These are phyloP conservation scores for Dactylonectria estremocensis DNA, from an alignment of 2,329 filamentous ascomycete species.

Conservation along the genomic window DNA sequence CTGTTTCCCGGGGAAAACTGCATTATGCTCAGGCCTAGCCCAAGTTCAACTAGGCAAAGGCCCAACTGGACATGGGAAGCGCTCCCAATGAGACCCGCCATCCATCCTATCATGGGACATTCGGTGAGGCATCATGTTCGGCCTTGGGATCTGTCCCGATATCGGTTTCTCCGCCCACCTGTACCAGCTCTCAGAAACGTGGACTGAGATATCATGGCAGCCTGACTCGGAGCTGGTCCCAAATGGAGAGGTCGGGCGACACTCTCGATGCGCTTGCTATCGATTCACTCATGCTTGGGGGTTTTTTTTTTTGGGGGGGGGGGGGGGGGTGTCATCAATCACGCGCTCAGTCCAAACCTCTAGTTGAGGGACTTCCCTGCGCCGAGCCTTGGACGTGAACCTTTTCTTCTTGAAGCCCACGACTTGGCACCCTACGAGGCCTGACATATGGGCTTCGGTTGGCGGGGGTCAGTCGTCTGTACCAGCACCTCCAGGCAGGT, in stretches of 20 bases:
- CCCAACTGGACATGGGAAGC: not conserved
- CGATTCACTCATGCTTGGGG: constrained; percentile 8
- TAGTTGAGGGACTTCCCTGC: constrained; percentile 22
- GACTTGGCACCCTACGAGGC: constrained; percentile 7
- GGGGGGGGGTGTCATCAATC: too few species aligned
- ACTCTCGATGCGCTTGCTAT: not conserved
- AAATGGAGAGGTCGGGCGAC: constrained; percentile 3
- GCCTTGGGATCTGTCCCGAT: not conserved
- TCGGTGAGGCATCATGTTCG: not conserved
- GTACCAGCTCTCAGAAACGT: too few species aligned
- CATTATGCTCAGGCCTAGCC: not conserved
- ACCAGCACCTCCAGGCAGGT: constrained; percentile 1
- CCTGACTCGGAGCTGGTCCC: not conserved
- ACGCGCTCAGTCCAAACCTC: not conserved
- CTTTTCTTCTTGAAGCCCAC: not conserved
- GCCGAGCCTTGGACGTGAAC: not conserved
- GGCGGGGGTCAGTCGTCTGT: constrained; percentile 3
- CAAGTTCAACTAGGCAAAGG: not conserved
- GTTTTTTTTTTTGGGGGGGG: too few species aligned
- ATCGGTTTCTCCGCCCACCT: not conserved
- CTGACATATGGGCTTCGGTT: constrained; percentile 20
- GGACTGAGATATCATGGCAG: not conserved
- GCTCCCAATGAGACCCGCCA: not conserved
- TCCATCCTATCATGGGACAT: not conserved
- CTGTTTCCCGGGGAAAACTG: not conserved